phyloP scores from a whole-genome alignment of 371 early-diverging fungal species.

The Mucor irregularis region DNA sequence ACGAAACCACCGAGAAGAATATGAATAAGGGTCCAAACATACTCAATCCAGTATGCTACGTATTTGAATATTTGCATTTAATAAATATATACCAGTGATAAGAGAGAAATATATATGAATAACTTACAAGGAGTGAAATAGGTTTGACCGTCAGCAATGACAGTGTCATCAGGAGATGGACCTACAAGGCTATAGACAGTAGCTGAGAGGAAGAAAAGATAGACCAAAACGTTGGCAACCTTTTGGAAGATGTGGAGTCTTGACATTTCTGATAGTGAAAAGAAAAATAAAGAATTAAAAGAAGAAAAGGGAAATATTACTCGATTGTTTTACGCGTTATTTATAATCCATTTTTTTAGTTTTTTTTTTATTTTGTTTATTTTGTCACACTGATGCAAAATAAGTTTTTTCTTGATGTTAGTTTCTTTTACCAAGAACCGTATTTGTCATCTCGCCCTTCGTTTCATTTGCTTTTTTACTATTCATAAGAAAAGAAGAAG shows the following conservation, averaged over 20 bases:
- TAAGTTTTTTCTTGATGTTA: background rate
- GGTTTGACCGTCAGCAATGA: conserved; percentile 37
- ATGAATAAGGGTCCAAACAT: conserved; percentile 68
- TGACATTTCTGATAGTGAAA: conserved; percentile 11
- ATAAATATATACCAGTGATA: too few relatives aligned
- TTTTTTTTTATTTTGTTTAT: background rate
- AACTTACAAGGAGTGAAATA: conserved; percentile 55
- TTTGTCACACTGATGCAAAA: background rate
- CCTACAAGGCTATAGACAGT: conserved; percentile 63
- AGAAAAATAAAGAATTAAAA: conserved; percentile 5
- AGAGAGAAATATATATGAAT: background rate
- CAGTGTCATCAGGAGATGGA: conserved; percentile 36
- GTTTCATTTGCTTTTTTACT: too few relatives aligned
- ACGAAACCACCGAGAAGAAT: conserved; percentile 67
- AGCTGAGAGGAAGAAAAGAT: conserved; percentile 64
- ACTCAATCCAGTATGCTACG: conserved; percentile 53
- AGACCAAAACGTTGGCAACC: conserved; percentile 68
- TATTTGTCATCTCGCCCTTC: too few relatives aligned
- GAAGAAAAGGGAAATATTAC: background rate
- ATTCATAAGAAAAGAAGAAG: too few relatives aligned
- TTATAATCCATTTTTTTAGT: too few relatives aligned
- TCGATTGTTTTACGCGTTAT: background rate
- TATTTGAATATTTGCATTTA: too few relatives aligned
- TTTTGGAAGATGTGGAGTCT: conserved; percentile 47
- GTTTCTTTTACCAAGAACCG: background rate